These are phyloP conservation scores for Cryphonectria parasitica DNA, from an alignment of 2,329 filamentous ascomycete species.

Conservation along the genomic window DNA sequence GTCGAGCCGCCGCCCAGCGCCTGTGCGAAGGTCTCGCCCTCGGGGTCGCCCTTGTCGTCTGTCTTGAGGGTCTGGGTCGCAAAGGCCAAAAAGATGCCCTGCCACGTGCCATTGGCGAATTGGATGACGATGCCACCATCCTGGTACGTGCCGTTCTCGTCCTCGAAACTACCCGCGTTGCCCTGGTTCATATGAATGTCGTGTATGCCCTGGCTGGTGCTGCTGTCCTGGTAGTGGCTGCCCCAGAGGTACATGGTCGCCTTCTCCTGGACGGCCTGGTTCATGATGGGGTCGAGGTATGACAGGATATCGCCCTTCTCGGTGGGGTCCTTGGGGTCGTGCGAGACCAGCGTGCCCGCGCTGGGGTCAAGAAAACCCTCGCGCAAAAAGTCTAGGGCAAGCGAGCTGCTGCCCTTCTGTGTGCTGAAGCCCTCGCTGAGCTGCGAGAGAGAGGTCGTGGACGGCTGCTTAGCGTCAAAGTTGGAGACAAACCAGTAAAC, in stretches of 20 bases:
- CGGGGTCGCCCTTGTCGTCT: conserved; percentile 35
- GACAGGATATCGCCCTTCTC: conserved; percentile 39
- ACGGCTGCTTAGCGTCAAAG: conserved; percentile 39
- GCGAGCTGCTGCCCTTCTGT: conserved; percentile 25
- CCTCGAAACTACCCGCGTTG: conserved; percentile 29
- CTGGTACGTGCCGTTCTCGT: conserved; percentile 41
- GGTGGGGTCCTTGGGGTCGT: conserved; percentile 20
- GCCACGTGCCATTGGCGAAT: conserved; percentile 42
- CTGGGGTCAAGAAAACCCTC: conserved; percentile 32
- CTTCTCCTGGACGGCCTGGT: conserved; percentile 39
- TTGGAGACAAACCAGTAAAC: conserved; percentile 56
- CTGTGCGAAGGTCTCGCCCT: conserved; percentile 31
- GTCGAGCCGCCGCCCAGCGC: conserved; percentile 23
- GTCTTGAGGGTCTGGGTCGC: conserved; percentile 42
- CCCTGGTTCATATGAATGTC: conserved; percentile 45
- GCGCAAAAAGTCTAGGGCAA: conserved; percentile 32
- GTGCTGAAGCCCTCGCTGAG: conserved; percentile 30
- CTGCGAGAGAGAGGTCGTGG: conserved; percentile 26
- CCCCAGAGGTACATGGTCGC: conserved; percentile 45
- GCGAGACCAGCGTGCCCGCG: conserved; percentile 29
- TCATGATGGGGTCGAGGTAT: conserved; percentile 40
- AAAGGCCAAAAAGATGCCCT: conserved; percentile 45
- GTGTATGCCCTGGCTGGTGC: conserved; percentile 45
- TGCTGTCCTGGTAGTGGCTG: conserved; percentile 37
- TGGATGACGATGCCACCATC: conserved; percentile 43